A percentile compares a stretch with the other conserved stretches of the same genome.
These are phyloP conservation scores for Eucommia ulmoides DNA, from an alignment of 257 asterid species.

Conservation along the genomic window DNA sequence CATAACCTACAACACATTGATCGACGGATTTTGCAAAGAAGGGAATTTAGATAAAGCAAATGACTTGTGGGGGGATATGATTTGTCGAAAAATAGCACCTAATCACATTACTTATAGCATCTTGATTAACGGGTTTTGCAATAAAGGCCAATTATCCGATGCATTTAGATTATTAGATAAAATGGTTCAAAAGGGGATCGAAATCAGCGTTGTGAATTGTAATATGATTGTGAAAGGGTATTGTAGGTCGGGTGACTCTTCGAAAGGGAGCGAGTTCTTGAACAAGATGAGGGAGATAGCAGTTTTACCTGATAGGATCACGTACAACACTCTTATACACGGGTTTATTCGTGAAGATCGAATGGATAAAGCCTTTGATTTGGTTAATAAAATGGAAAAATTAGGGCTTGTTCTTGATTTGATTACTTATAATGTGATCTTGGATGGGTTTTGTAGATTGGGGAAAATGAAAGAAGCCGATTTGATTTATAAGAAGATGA, in stretches of 20 bases:
- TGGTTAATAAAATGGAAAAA: constrained; percentile 45
- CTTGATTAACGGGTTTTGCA: constrained; percentile 57
- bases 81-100: constrained; percentile 33
- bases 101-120: constrained; percentile 42
- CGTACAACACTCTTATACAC: constrained; percentile 56
- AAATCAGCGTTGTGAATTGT: constrained; percentile 49
- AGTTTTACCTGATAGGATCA: constrained; percentile 35
- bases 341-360: constrained; percentile 60
- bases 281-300: constrained; percentile 36
- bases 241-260: constrained; percentile 41
- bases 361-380: constrained; percentile 32
- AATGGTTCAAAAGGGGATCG: constrained; percentile 43
- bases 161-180: constrained; percentile 56
- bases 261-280: constrained; percentile 41
- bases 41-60: constrained; percentile 49
- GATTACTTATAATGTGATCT: constrained; percentile 48
- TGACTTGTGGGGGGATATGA: constrained; percentile 44
- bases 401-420: constrained; percentile 36
- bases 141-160: constrained; percentile 30
- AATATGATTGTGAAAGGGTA: constrained; percentile 61
- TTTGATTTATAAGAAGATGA: constrained; percentile 34
- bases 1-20: constrained; percentile 49
- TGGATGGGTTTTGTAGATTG: constrained; percentile 38
- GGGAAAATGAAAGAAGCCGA: constrained; percentile 63
- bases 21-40: constrained; percentile 57